Percentiles rank a stretch among this genome's conserved stretches.
Evolutionary conservation across 208 protist genomes (phyloP).

Genomic region (Blechomonas ayalai): DNA sequence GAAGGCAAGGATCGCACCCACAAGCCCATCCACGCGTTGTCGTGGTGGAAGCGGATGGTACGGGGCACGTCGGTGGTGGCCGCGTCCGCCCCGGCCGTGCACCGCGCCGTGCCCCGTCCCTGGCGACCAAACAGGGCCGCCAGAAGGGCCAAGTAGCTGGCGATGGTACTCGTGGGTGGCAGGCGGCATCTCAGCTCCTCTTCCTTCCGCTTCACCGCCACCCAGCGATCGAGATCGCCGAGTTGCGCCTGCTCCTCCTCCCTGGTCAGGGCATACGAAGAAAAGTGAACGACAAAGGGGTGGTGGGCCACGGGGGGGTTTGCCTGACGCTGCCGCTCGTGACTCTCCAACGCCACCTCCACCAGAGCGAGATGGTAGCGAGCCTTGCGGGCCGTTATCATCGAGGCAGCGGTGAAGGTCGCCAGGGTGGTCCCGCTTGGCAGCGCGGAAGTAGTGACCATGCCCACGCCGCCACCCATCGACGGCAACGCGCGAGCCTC

Average conservation of each 20-base stretch:
- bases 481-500: constrained; percentile 30
- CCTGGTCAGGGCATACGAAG: not conserved
- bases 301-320: not conserved
- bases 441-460: constrained; percentile 30
- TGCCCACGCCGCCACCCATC: constrained; percentile 84
- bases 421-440: constrained; percentile 31
- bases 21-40: constrained; percentile 60
- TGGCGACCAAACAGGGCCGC: constrained; percentile 40
- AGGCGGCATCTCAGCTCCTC: constrained; percentile 23
- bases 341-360: constrained; percentile 25
- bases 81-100: not conserved
- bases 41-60: constrained; percentile 25
- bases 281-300: constrained; percentile 14
- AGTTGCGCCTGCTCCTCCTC: not conserved
- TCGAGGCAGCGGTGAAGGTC: constrained; percentile 39
- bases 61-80: not conserved
- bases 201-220: constrained; percentile 18
- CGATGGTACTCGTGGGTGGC: constrained; percentile 57
- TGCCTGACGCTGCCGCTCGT: not conserved
- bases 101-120: not conserved
- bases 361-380: constrained; percentile 55
- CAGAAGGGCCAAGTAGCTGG: constrained; percentile 59
- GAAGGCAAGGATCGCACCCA: constrained; percentile 63
- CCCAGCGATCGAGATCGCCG: not conserved
- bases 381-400: constrained; percentile 71